phyloP scores from a whole-genome alignment of 1,284 basidiomycete species.

The Tilletia walkeri region DNA sequence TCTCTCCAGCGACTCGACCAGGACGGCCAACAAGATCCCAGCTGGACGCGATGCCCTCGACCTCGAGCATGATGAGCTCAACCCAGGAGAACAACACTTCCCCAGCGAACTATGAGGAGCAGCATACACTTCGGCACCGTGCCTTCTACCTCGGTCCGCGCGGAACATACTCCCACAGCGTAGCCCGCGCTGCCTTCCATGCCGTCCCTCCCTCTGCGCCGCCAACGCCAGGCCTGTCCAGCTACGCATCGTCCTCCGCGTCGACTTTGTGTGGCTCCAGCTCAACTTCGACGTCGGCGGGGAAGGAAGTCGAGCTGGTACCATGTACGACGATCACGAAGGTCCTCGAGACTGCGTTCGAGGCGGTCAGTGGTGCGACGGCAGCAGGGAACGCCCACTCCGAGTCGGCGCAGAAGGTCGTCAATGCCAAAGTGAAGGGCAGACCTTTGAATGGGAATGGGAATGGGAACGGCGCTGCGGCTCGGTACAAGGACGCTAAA shows the following conservation, averaged over 20 bases:
- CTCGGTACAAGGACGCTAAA: no score
- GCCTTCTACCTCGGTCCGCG: slow-evolving; percentile 15
- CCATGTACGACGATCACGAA: slow-evolving; percentile 7
- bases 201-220: not conserved
- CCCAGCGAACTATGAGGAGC: no score
- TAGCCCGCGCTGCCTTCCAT: slow-evolving; percentile 11
- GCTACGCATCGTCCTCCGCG: not conserved
- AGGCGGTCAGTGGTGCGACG: not conserved
- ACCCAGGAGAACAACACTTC: not conserved
- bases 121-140: not conserved
- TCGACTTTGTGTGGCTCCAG: not conserved
- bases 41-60: no score
- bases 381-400: no score
- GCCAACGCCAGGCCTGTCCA: not conserved
- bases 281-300: not conserved
- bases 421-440: no score
- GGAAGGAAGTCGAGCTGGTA: not conserved
- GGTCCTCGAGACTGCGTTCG: not conserved
- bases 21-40: no score
- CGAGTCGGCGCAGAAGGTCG: no score
- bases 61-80: not conserved
- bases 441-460: no score
- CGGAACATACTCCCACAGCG: slow-evolving; percentile 14
- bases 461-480: no score
- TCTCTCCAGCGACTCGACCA: no score